Conservation (phyloP, 1,284 basidiomycete genomes). For the Flammula alnicola region DNA sequence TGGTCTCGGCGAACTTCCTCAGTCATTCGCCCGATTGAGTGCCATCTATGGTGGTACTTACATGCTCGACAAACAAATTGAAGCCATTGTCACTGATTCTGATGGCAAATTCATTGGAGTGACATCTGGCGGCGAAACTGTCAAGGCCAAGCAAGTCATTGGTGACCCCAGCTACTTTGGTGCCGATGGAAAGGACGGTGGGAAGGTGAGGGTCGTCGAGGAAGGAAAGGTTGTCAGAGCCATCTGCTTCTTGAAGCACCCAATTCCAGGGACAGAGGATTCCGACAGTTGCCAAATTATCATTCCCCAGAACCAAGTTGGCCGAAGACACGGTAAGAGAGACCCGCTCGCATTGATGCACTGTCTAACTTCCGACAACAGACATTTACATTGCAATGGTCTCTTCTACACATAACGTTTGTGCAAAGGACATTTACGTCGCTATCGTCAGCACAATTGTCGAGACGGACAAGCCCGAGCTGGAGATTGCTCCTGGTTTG, state of each 20-base stretch:
- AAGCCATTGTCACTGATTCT: conserved; percentile 86
- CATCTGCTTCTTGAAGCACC: conserved; percentile 98
- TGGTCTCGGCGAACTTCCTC: conserved; percentile 97
- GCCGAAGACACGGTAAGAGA: conserved; percentile 84
- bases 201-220: conserved; percentile 88
- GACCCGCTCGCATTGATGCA: not conserved
- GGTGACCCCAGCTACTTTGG: conserved; percentile 99
- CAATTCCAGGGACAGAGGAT: conserved; percentile 97
- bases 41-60: conserved; percentile 99
- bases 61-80: conserved; percentile 98
- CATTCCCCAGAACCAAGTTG: conserved; percentile 98
- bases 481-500: conserved; percentile 91
- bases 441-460: conserved; percentile 99
- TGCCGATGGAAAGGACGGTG: conserved; percentile 62
- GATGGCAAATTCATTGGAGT: conserved; percentile 95
- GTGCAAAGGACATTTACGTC: conserved; percentile 92
- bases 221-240: conserved; percentile 95
- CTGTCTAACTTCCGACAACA: conserved; percentile 35
- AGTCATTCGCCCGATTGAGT: conserved; percentile 96
- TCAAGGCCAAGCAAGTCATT: conserved; percentile 97
- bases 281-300: conserved; percentile 96
- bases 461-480: conserved; percentile 92
- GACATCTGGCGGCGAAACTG: conserved; percentile 88
- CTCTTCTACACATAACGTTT: conserved; percentile 96
- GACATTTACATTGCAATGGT: conserved; percentile 99